phyloP scores from a whole-genome alignment of 352 stramenopile genomes.

The Phytopythium ostracodes region DNA sequence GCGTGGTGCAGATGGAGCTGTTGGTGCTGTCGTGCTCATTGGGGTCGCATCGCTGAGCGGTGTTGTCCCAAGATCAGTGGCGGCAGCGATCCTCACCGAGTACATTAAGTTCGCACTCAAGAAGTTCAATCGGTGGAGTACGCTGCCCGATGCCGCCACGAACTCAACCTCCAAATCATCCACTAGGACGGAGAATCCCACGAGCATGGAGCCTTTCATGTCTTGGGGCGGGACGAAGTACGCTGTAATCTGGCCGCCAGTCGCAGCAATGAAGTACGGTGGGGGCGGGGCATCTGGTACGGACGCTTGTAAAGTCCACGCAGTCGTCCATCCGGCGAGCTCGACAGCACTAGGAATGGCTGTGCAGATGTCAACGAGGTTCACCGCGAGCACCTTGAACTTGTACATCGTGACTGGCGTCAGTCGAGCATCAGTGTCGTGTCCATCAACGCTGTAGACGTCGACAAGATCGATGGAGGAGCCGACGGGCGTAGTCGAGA shows the following conservation, averaged over 20 bases:
- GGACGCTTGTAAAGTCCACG: constrained; percentile 22
- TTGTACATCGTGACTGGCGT: constrained; percentile 33
- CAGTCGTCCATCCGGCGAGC: constrained; percentile 11
- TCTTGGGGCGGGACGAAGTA: constrained; percentile 41
- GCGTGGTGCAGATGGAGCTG: constrained; percentile 24
- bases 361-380: constrained; percentile 40
- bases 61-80: constrained; percentile 36
- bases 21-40: constrained; percentile 26
- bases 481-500: constrained; percentile 22
- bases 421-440: constrained; percentile 15
- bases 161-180: constrained; percentile 15
- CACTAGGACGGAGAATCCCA: constrained; percentile 37
- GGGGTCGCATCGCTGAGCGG: constrained; percentile 19
- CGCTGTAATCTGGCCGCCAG: constrained; percentile 39
- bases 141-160: constrained; percentile 17
- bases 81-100: constrained; percentile 26
- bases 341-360: constrained; percentile 14
- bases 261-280: constrained; percentile 49
- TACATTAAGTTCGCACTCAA: constrained; percentile 29
- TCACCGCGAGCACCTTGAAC: constrained; percentile 51
- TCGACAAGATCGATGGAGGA: constrained; percentile 22
- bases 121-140: constrained; percentile 20
- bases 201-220: constrained; percentile 44
- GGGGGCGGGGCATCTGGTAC: constrained; percentile 33
- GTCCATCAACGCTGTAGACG: constrained; percentile 24